Base-by-base conservation (phyloP, 192 early-diverging fungal genomes). In the Helicostylum pulchrum region DNA sequence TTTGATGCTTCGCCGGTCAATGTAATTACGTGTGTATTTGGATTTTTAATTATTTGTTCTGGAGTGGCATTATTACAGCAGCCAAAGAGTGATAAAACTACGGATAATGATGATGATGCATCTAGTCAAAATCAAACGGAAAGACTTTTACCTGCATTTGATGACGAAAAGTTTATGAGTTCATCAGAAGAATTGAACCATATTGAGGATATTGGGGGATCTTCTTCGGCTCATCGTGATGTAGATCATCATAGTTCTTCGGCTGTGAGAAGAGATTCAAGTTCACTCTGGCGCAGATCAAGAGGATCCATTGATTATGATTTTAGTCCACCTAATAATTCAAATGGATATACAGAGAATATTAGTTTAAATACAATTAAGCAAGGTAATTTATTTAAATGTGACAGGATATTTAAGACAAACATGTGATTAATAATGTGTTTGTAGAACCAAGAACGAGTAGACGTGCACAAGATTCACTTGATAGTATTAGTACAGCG, bases 11-110 rank as follows among this genome's bases (percentile, higher is more conserved):
- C 87, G 0, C 82, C 79, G 44, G 77, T 86, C 20, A 87, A 89
- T 66, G 83, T 96, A 63, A 77, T 88, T 12, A 91, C 92, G 20
- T 81, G 94, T 57, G 83, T 92, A 61, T 80, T 85, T 62, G 94
- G 94, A 1, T 96, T 96, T 66, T 67, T 92, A 15, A 90, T 89
- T 43, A 96, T 94, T 54, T 96, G 94, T 69, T 90, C 92, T 42
- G 94, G 94, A 48, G 92, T 95, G 11, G 89, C 92, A 71, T 75
- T 91, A 68, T 80, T 92, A 56, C 79, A 80, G 26, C 70, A 77
- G 11, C 75, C 76, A 1, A 75, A 74, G 36, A 60, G 62, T 53
- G 42, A 59, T 43, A 32, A 56, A 19, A 14, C 31, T 10, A 6
- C 30, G 1, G 34, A 56, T 9, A 34, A 56, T 39, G 20, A 11